phyloP scores from a whole-genome alignment of 805 yeast genomes.

The Barnettozyma sucrosica region DNA sequence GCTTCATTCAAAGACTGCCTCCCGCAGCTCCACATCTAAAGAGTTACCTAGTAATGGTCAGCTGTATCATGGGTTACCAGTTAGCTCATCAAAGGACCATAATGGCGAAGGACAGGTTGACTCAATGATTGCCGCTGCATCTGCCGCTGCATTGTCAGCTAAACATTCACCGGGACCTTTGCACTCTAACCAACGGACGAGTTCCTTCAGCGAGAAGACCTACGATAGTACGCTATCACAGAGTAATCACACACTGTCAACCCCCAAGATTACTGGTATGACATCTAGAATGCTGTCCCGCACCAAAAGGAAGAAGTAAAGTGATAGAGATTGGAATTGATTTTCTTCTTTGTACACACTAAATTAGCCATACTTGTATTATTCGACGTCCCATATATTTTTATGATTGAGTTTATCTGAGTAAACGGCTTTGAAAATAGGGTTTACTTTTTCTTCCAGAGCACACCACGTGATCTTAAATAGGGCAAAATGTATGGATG shows the following conservation, averaged over 20 bases:
- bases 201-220: conserved; percentile 9
- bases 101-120: not conserved
- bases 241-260: not conserved
- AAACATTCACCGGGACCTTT: conserved; percentile 1
- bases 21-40: conserved; percentile 12
- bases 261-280: conserved; percentile 41
- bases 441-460: no score
- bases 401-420: not conserved
- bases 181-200: conserved; percentile 3
- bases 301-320: conserved; percentile 30
- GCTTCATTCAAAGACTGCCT: conserved; percentile 24
- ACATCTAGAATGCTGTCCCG: conserved; percentile 59
- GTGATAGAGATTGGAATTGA: not conserved
- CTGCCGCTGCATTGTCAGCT: conserved; percentile 18
- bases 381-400: not conserved
- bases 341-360: not conserved
- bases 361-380: not conserved
- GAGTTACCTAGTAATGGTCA: conserved; percentile 28
- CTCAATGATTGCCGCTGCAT: conserved; percentile 23
- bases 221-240: not conserved
- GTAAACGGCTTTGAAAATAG: no score
- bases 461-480: conserved; percentile 2
- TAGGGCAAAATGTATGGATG: conserved; percentile 11
- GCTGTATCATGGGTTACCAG: conserved; percentile 32
- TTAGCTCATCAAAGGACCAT: not conserved